These are phyloP conservation scores for Skeletonema potamos DNA, from an alignment of 108 stramenopile species.

Conservation along the genomic window DNA sequence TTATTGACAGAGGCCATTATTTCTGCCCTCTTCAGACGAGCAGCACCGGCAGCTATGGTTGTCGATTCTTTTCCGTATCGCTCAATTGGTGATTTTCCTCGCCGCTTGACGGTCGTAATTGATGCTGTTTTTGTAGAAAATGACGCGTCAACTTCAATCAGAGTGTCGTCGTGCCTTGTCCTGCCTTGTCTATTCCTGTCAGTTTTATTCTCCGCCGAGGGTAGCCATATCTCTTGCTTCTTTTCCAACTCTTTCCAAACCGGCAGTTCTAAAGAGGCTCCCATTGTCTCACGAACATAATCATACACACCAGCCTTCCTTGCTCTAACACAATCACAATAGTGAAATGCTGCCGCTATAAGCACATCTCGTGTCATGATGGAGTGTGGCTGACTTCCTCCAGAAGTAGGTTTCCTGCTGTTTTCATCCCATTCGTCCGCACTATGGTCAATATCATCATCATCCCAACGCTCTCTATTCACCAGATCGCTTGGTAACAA, in stretches of 20 bases:
- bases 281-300: conserved; percentile 39
- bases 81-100: conserved; percentile 32
- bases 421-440: not conserved
- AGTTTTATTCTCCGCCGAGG: not conserved
- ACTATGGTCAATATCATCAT: conserved; percentile 1
- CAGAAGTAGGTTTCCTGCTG: not conserved
- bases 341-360: conserved; percentile 72
- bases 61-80: conserved; percentile 37
- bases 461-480: conserved; percentile 7
- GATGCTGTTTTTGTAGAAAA: conserved; percentile 1
- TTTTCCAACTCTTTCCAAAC: not conserved
- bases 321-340: conserved; percentile 65
- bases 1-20: conserved; percentile 46
- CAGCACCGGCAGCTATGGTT: conserved; percentile 53
- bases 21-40: conserved; percentile 70
- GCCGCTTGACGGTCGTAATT: not conserved
- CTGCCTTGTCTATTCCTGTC: not conserved
- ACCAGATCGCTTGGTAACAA: conserved; percentile 8
- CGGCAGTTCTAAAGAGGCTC: conserved; percentile 6
- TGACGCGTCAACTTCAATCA: conserved; percentile 1
- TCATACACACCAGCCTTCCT: conserved; percentile 58
- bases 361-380: conserved; percentile 62
- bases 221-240: conserved; percentile 17
- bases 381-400: conserved; percentile 1
- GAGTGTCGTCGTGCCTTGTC: not conserved